These are phyloP conservation scores for Trypanosoma cruzi DNA, from an alignment of 208 protist genomes.

Conservation along the genomic window DNA sequence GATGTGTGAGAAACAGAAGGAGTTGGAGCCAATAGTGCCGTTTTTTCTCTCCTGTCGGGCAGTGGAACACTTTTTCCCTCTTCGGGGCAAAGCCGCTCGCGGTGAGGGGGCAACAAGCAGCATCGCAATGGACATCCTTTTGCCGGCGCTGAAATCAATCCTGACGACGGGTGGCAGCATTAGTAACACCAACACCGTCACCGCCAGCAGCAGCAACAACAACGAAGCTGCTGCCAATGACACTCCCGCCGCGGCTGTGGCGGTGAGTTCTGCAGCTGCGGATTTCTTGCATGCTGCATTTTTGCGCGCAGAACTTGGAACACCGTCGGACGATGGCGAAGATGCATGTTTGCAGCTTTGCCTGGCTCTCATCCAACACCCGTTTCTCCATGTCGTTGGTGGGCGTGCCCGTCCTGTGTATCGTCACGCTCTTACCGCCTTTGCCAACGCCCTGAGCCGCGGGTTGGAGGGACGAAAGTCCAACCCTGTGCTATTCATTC, in stretches of 20 bases:
- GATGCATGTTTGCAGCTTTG: conserved; percentile 53
- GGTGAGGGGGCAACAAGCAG: neutral
- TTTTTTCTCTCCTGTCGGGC: conserved; percentile 8
- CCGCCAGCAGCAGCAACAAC: neutral
- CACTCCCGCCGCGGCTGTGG: neutral
- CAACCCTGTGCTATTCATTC: conserved; percentile 53
- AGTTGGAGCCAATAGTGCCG: conserved; percentile 14
- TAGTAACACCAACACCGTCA: neutral
- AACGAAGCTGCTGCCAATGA: neutral
- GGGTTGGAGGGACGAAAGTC: conserved; percentile 26
- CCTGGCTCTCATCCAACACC: conserved; percentile 54
- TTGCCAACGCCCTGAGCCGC: conserved; percentile 54
- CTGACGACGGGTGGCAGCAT: conserved; percentile 17
- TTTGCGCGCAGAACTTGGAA: conserved; percentile 27
- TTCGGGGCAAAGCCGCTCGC: neutral
- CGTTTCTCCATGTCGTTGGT: conserved; percentile 58
- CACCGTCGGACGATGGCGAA: conserved; percentile 4
- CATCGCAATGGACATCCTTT: conserved; percentile 15
- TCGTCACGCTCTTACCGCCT: conserved; percentile 55
- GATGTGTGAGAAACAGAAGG: conserved; percentile 12
- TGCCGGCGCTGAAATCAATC: conserved; percentile 17
- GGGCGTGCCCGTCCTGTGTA: conserved; percentile 52
- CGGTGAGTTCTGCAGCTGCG: conserved; percentile 34
- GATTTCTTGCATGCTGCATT: conserved; percentile 68
- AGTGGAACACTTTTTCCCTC: conserved; percentile 32